phyloP scores from a whole-genome alignment of 2,329 filamentous ascomycete species.

The Cercospora sesami region DNA sequence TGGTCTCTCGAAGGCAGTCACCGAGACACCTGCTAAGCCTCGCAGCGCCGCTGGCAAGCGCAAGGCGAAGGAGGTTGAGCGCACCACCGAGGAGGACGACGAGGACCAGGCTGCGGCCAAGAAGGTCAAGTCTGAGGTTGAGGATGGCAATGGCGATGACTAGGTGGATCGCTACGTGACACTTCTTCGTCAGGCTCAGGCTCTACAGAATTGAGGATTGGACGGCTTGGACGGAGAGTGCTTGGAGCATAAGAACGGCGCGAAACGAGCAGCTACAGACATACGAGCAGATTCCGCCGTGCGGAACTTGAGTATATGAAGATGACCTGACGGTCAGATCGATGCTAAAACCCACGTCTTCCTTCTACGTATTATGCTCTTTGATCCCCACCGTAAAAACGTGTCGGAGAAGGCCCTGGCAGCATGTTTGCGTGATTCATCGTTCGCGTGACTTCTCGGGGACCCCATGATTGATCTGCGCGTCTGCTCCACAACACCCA shows the following conservation, averaged over 20 bases:
- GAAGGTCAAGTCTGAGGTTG: constrained; percentile 14
- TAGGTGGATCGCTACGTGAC: constrained; percentile 7
- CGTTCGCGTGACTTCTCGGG: background rate
- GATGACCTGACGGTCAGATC: background rate
- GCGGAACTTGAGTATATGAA: background rate
- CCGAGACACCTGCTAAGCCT: background rate
- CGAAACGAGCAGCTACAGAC: background rate
- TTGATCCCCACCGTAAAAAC: background rate
- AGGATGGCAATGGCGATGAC: constrained; percentile 1
- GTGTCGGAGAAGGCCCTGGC: background rate
- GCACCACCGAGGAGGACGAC: background rate
- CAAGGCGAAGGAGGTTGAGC: background rate
- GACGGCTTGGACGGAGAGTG: background rate
- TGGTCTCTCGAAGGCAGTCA: background rate
- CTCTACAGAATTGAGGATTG: background rate
- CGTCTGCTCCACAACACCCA: background rate
- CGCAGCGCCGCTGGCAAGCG: constrained; percentile 7
- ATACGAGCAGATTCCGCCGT: background rate
- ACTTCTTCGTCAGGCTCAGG: constrained; percentile 6
- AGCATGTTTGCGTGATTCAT: background rate
- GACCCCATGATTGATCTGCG: background rate
- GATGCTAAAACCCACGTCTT: background rate
- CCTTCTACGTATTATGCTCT: background rate
- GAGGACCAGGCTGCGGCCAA: constrained; percentile 8
- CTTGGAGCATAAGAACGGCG: background rate